These are phyloP conservation scores for Fusarium ambrosium DNA, from an alignment of 2,329 filamentous ascomycete species.

Conservation along the genomic window DNA sequence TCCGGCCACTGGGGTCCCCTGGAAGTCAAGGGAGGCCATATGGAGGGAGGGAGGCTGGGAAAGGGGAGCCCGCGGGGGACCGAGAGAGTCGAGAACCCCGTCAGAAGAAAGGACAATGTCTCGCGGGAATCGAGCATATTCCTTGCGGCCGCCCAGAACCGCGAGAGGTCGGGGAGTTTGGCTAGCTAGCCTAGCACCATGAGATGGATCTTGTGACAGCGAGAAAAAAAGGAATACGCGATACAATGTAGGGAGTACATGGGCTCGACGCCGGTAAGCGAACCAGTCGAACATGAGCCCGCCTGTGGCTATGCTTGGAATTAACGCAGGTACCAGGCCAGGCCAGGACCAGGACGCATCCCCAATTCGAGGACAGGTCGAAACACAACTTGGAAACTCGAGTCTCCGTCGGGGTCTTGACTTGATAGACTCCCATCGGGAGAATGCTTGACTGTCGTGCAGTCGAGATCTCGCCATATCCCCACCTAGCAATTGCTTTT, in stretches of 20 bases:
- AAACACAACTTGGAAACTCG: background rate
- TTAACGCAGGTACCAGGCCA: conserved; percentile 37
- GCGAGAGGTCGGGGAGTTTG: conserved; percentile 30
- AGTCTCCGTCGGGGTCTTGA: background rate
- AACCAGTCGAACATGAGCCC: conserved; percentile 16
- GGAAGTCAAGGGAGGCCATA: conserved; percentile 21
- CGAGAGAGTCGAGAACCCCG: conserved; percentile 11
- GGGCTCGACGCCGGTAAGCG: conserved; percentile 4
- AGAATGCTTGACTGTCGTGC: background rate
- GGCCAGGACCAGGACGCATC: background rate
- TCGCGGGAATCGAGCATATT: conserved; percentile 15
- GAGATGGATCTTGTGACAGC: conserved; percentile 11
- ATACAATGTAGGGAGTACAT: conserved; percentile 2
- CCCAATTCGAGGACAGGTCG: background rate
- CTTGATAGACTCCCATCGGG: background rate
- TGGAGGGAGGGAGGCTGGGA: conserved; percentile 23
- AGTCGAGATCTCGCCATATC: conserved; percentile 12
- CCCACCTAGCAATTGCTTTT: conserved; percentile 11
- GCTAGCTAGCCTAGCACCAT: conserved; percentile 4
- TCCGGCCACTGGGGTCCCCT: conserved; percentile 30
- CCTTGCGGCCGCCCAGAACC: conserved; percentile 19
- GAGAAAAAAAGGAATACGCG: conserved; percentile 9
- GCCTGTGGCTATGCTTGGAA: conserved; percentile 6
- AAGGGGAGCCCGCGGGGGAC: background rate
- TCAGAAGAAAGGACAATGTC: background rate